These are phyloP conservation scores for Dichotomocladium elegans DNA, from an alignment of 371 early-diverging fungal genomes.

Conservation along the genomic window DNA sequence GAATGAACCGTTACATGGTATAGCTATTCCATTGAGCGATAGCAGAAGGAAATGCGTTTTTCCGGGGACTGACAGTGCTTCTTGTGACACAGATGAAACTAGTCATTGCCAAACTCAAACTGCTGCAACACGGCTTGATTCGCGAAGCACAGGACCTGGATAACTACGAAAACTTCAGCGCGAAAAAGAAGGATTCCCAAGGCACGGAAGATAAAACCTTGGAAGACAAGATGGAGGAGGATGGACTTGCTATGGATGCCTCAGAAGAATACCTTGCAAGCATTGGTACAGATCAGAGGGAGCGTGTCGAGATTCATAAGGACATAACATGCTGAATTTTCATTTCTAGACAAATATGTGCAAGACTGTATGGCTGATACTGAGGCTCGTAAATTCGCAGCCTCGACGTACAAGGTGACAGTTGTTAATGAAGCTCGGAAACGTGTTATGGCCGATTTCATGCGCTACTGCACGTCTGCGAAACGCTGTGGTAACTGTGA, in stretches of 20 bases:
- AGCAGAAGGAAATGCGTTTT: too few species aligned
- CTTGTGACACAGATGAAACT: constrained; percentile 28
- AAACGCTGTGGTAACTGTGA: constrained; percentile 81
- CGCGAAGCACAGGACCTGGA: constrained; percentile 83
- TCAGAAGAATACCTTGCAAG: constrained; percentile 58
- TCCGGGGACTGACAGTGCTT: too few species aligned
- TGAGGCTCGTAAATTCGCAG: constrained; percentile 26
- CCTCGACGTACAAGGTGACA: constrained; percentile 63
- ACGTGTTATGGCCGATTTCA: constrained; percentile 71
- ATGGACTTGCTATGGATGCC: constrained; percentile 37
- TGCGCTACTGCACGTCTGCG: constrained; percentile 48
- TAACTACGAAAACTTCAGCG: constrained; percentile 37
- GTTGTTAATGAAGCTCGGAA: constrained; percentile 76
- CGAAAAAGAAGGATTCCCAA: constrained; percentile 33
- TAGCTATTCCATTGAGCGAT: neutral
- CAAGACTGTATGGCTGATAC: constrained; percentile 26
- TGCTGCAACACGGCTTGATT: constrained; percentile 76
- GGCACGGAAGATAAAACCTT: constrained; percentile 35
- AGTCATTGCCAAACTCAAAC: constrained; percentile 60
- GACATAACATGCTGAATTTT: neutral
- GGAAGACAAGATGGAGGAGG: constrained; percentile 47
- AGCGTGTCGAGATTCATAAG: neutral
- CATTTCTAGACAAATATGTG: constrained; percentile 30
- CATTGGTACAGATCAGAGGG: constrained; percentile 24
- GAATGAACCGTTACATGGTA: constrained; percentile 69